Evolutionary conservation across 1,139 yeast genomes (phyloP), one percentile per base, ranked within the genome.

Genomic region (Yamadazyma dendronema): DNA sequence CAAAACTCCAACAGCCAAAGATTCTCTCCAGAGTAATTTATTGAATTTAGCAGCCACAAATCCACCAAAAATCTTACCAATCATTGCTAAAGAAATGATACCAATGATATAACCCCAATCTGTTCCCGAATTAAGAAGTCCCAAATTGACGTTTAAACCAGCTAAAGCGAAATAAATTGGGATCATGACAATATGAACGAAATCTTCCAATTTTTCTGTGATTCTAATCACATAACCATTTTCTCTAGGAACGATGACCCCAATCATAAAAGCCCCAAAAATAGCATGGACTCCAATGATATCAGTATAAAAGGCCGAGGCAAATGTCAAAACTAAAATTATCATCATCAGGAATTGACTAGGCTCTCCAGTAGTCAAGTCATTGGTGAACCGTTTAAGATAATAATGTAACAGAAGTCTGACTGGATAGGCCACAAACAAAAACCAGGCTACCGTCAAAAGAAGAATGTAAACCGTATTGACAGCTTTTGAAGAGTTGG

Each of bases 151-250:
- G 43, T 77, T 79, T 42, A 84, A 70, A 9, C 95, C 95, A 1
- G 92, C 85, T 30, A 84, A 66, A 2, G 89, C 88, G 57, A 85
- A 85, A 62, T 85, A 85, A 30, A 84, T 74, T 0, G 95, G 95
- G 36, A 84, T 77, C 50, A 85, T 63, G 23, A 84, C 65, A 30
- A 83, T 74, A 42, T 83, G 80, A 19, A 85, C 86, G 37, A 85
- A 61, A 54, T 84, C 92, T 58, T 85, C 95, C 59, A 85, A 76
- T 51, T 84, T 80, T 47, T 81, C 86, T 1, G 87, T 81, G 36
- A 84, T 65, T 32, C 72, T 74, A 30, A 83, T 73, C 15, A 81
- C 88, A 53, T 80, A 83, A 11, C 84, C 84, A 49, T 81, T 78
- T 39, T 84, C 89, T 49, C 92, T 70, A 10, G 95, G 94, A n/a